Evolutionary conservation across 306 rosid species (phyloP), one percentile per base, ranked within the genome.

Genomic region (Hylodesmum podocarpum): DNA sequence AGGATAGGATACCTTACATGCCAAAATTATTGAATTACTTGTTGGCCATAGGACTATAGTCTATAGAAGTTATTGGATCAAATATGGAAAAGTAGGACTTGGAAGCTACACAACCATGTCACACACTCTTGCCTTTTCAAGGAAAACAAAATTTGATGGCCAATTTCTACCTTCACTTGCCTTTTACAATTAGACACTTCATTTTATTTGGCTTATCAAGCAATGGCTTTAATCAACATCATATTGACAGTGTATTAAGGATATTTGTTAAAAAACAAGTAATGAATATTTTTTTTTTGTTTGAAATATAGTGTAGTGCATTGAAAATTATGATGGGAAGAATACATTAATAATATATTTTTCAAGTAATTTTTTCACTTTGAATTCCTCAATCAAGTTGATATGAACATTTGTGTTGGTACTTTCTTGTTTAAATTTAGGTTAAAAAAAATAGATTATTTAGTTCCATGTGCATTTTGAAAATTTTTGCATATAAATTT

Each of bases 71-170:
- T 40, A 62, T 75, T 66, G 46, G 76, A 74, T 68, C 53, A 54
- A 63, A 49, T 51, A 71, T 81, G 64, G 55, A 72, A 81, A 51
- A 15, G 71, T 77, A 18, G 88, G 83, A 76, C 80, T 81, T 63
- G 86, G 79, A 83, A 80, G 78, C n/a, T n/a, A n/a, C n/a, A n/a
- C 74, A 80, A 72, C 46, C 34, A 74, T 47, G 31, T 53, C 53
- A 46, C 27, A 54, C 3, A 37, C 1, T 4, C 41, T 76, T 3
- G 29, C 19, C 10, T 63, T 22, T 46, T 34, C 22, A 27, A 62
- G 50, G 59, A 53, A n/a, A n/a, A n/a, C 36, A 33, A 21, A 37
- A 44, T 49, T 53, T 67, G 62, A 29, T 78, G 81, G 51, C 31
- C 59, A 21, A 51, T 50, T 70, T 31, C 21, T 6, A 55, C 8